Percentiles rank a stretch among this genome's conserved stretches.
Conservation (phyloP, 2,329 filamentous ascomycete species). For the Pseudogymnoascus sp. region DNA sequence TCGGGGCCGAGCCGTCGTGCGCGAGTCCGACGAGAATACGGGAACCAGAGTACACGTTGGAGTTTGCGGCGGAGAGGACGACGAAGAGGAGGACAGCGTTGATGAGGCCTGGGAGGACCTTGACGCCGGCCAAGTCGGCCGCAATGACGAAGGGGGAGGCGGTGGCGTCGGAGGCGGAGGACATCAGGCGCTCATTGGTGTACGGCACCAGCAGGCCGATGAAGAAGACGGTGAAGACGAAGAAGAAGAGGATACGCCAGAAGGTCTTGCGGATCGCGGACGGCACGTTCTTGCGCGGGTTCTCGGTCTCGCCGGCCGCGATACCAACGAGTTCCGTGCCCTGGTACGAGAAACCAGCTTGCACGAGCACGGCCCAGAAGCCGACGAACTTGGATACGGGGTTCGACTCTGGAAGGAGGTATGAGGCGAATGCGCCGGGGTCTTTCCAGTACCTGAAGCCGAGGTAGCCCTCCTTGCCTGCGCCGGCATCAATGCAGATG, state of each 20-base stretch:
- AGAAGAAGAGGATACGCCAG: slow-evolving; percentile 67
- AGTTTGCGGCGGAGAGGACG: slow-evolving; percentile 72
- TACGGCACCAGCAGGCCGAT: slow-evolving; percentile 66
- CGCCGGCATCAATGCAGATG: slow-evolving; percentile 69
- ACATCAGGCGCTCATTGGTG: slow-evolving; percentile 48
- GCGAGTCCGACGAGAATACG: slow-evolving; percentile 63
- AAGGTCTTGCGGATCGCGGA: slow-evolving; percentile 68
- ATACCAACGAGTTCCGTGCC: slow-evolving; percentile 72
- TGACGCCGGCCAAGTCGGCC: slow-evolving; percentile 55
- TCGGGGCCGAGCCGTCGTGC: slow-evolving; percentile 56
- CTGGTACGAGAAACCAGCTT: slow-evolving; percentile 64
- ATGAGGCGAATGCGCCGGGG: slow-evolving; percentile 62
- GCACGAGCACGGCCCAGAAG: slow-evolving; percentile 64
- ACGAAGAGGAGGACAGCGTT: slow-evolving; percentile 74
- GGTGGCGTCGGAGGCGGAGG: slow-evolving; percentile 48
- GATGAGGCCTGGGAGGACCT: slow-evolving; percentile 61
- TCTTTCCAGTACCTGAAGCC: slow-evolving; percentile 66
- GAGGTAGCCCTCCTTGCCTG: slow-evolving; percentile 61
- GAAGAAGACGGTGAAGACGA: slow-evolving; percentile 60
- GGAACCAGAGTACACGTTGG: slow-evolving; percentile 67
- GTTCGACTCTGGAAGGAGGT: slow-evolving; percentile 41
- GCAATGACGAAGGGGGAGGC: slow-evolving; percentile 59
- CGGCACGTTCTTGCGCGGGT: slow-evolving; percentile 67
- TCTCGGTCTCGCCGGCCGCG: slow-evolving; percentile 69
- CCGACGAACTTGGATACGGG: slow-evolving; percentile 57